These are phyloP conservation scores for Serendipita vermifera DNA, from an alignment of 768 basidiomycete species.

Conservation along the genomic window DNA sequence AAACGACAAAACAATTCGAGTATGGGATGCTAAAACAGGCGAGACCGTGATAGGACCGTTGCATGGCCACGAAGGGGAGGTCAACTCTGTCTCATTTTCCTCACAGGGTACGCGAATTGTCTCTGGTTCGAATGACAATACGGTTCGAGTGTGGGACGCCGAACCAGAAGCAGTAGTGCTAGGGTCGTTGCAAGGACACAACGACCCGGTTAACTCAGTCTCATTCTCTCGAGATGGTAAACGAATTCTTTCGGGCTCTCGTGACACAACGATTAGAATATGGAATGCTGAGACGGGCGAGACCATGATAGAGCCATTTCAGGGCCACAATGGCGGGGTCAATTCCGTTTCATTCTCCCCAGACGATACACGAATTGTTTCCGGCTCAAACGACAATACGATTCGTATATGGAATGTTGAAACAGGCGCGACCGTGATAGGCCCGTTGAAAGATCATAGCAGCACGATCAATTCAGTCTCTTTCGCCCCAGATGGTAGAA, in stretches of 20 bases:
- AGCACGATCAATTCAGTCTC: neutral
- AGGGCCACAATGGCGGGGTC: too few relatives aligned
- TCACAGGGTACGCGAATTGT: too few relatives aligned
- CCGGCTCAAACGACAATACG: neutral
- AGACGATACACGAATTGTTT: constrained; percentile 5
- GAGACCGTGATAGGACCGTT: too few relatives aligned
- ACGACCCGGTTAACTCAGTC: constrained; percentile 21
- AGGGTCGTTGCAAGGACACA: constrained; percentile 22
- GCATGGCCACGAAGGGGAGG: too few relatives aligned
- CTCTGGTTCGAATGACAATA: constrained; percentile 17
- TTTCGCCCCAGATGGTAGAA: neutral
- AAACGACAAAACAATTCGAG: too few relatives aligned
- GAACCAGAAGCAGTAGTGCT: too few relatives aligned
- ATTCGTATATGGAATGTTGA: constrained; percentile 8
- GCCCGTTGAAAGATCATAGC: neutral
- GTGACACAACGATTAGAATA: too few relatives aligned
- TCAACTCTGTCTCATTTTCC: too few relatives aligned
- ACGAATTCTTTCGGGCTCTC: constrained; percentile 16
- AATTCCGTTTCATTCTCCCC: constrained; percentile 11
- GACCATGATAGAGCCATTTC: too few relatives aligned
- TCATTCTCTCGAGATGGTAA: constrained; percentile 24
- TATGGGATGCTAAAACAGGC: too few relatives aligned
- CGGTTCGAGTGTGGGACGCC: too few relatives aligned
- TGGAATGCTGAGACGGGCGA: too few relatives aligned
- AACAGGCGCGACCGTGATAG: neutral